phyloP scores from a whole-genome alignment of 2,329 filamentous ascomycete species.

The Trichoderma simmonsii region DNA sequence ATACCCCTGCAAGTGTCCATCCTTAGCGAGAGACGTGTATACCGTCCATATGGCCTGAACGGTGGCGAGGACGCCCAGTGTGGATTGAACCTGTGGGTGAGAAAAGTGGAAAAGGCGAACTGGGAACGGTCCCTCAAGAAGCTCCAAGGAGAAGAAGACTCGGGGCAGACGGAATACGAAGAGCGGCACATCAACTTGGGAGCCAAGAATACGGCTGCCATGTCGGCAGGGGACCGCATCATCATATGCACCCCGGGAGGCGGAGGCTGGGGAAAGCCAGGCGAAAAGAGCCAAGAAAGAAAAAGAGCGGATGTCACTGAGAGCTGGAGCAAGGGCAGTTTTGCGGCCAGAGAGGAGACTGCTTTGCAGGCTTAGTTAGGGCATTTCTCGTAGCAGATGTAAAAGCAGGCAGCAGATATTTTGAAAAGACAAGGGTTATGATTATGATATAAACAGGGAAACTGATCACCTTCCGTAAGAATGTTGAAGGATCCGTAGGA shows the following conservation, averaged over 20 bases:
- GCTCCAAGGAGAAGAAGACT: conserved; percentile 33
- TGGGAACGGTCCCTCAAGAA: conserved; percentile 44
- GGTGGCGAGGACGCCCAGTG: conserved; percentile 77
- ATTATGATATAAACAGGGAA: neutral
- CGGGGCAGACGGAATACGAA: conserved; percentile 46
- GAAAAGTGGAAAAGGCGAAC: conserved; percentile 60
- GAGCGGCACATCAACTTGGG: conserved; percentile 68
- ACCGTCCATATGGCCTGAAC: conserved; percentile 63
- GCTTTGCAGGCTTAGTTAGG: conserved; percentile 53
- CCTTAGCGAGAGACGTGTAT: conserved; percentile 72
- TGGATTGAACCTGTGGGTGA: conserved; percentile 84
- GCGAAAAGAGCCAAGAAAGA: conserved; percentile 52
- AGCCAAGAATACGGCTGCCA: conserved; percentile 74
- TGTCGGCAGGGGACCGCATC: conserved; percentile 74
- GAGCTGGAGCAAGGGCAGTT: conserved; percentile 55
- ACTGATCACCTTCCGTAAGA: neutral
- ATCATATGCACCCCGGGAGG: conserved; percentile 76
- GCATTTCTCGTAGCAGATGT: neutral
- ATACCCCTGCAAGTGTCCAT: conserved; percentile 76
- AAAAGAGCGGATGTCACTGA: conserved; percentile 52
- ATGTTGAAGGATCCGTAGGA: neutral
- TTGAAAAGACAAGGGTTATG: neutral
- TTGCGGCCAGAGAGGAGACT: conserved; percentile 54
- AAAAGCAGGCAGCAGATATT: neutral
- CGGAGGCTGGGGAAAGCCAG: conserved; percentile 68